phyloP scores from a whole-genome alignment of 1,139 yeast species.

The Nakaseomyces uthaithaninus region DNA sequence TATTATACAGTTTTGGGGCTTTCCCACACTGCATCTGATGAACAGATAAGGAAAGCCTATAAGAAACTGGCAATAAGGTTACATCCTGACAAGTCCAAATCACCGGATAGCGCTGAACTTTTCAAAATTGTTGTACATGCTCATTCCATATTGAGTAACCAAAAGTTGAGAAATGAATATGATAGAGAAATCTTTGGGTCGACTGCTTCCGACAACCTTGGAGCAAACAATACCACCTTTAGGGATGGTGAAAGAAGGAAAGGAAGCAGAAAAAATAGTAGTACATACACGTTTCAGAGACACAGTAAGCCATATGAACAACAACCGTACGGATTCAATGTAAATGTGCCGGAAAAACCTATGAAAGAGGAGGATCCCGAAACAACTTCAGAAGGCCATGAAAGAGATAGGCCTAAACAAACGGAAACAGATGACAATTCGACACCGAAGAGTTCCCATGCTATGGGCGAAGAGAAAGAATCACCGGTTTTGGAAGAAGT shows the following conservation, averaged over 20 bases:
- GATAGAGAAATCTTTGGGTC: conserved; percentile 15
- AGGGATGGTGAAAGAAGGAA: neutral
- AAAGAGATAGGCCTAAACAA: neutral
- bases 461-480: neutral
- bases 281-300: conserved; percentile 11
- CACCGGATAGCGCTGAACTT: conserved; percentile 24
- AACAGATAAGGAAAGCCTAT: conserved; percentile 28
- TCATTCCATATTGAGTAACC: conserved; percentile 26
- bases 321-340: conserved; percentile 32
- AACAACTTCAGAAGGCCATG: neutral
- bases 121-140: conserved; percentile 30
- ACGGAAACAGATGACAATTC: too few relatives aligned
- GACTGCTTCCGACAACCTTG: neutral
- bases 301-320: conserved; percentile 27
- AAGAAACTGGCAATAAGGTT: conserved; percentile 28
- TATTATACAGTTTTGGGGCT: conserved; percentile 28
- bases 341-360: neutral
- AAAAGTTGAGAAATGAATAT: conserved; percentile 18
- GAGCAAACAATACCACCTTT: neutral
- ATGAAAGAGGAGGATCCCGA: neutral
- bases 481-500: neutral
- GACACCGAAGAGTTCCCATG: neutral
- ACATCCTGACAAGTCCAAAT: conserved; percentile 32
- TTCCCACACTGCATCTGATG: conserved; percentile 20
- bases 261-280: conserved; percentile 7